Conservation (phyloP, 140 eudicot genomes). For the Bidens hawaiensis region DNA sequence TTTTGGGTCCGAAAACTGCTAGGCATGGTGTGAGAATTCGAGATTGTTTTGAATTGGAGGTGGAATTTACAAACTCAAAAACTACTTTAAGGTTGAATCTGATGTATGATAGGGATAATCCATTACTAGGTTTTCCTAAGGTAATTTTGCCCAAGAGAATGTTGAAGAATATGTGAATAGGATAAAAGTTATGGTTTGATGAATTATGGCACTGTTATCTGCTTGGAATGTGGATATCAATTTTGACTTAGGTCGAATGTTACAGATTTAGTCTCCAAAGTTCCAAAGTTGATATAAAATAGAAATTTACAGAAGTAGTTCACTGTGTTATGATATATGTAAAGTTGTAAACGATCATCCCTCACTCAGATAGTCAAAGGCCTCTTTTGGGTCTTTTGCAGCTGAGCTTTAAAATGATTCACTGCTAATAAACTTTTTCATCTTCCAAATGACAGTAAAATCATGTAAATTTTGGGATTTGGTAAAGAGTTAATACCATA, state of each 20-base stretch:
- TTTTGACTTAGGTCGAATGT: neutral
- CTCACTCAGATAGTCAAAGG: neutral
- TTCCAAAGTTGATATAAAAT: neutral
- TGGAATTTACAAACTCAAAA: neutral
- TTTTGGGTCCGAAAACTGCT: neutral
- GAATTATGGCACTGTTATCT: too few relatives aligned
- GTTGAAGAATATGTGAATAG: neutral
- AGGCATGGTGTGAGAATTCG: neutral
- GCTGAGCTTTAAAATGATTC: neutral
- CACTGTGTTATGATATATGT: neutral
- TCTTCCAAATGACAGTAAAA: too few relatives aligned
- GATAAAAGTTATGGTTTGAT: neutral
- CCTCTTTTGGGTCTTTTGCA: neutral
- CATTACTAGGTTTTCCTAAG: neutral
- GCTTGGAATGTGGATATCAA: neutral
- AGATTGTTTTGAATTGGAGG: constrained; percentile 4
- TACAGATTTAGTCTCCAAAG: neutral
- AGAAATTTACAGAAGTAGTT: neutral
- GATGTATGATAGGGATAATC: neutral
- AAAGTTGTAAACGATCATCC: neutral
- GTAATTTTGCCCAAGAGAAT: neutral
- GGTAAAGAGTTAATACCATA: neutral
- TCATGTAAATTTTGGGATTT: neutral
- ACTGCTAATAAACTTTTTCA: neutral
- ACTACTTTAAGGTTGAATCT: neutral